Percentiles rank a stretch among this genome's conserved stretches.
Evolutionary conservation across 768 basidiomycete species (phyloP).

Genomic region (Xerocomus spinulosus): DNA sequence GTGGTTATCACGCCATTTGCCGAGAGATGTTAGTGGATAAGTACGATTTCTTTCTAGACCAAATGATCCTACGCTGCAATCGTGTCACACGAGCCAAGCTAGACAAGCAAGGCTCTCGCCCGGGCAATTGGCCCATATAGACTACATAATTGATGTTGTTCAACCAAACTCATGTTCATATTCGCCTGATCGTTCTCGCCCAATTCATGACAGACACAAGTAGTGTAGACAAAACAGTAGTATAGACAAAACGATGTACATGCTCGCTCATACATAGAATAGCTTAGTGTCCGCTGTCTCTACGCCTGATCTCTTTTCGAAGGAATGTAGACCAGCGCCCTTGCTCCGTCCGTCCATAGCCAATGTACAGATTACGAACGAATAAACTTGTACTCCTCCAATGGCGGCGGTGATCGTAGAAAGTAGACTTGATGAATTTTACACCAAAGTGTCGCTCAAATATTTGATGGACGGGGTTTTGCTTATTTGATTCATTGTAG

Average conservation of each 20-base stretch:
- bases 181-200: too few species aligned
- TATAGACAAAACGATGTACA: too few species aligned
- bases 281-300: too few species aligned
- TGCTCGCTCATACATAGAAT: too few species aligned
- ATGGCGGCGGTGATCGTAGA: background rate
- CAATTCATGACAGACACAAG: too few species aligned
- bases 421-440: background rate
- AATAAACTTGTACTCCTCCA: background rate
- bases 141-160: too few species aligned
- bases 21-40: constrained; percentile 30
- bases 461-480: background rate
- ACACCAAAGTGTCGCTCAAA: background rate
- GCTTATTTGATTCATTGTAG: background rate
- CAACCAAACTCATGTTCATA: too few species aligned
- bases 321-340: background rate
- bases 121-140: constrained; percentile 6
- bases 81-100: background rate
- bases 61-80: constrained; percentile 33
- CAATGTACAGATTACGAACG: background rate
- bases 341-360: background rate
- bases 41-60: constrained; percentile 36
- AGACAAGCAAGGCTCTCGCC: background rate
- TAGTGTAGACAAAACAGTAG: too few species aligned
- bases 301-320: background rate
- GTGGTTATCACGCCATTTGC: constrained; percentile 30